Evolutionary conservation across 768 basidiomycete species (phyloP), one percentile per base, ranked within the genome.

Genomic region (Hericium coralloides): DNA sequence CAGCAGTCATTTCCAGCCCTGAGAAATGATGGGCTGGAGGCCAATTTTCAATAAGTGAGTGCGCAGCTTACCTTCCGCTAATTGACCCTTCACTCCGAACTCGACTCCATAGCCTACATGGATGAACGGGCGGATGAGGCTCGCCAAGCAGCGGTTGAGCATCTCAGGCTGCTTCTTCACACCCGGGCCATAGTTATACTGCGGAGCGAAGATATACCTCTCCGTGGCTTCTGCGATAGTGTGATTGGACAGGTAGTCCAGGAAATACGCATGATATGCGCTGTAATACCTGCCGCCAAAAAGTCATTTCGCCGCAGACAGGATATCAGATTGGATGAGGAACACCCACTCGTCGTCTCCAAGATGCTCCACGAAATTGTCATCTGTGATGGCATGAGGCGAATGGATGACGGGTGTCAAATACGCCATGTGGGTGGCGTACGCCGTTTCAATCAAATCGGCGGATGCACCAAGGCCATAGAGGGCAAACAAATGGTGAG

Each of bases 111-210:
- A 79, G 14, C 83, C 85, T 2, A 70, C 60, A 61, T 87, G 83
- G 48, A 89, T 87, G 45, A 87, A 56, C 0, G 86, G 81, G 62
- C 89, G 87, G 5, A 88, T 23, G 6, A 85, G 63, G 2, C 82
- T 83, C 1, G 74, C 73, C 15, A 84, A 38, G 59, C 83, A 76
- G 12, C 85, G 77, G 47, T 73, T 74, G 14, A 87, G 63, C 82
- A 88, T 83, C 58, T 75, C 69, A 0, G 81, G 81, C 25, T 79
- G 74, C 48, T 58, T 59, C 25, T 64, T 63, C 18, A 53, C 60
- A 22, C 55, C 60, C 0, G 64, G 59, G 12, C 68, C 72, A 48
- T 76, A 69, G 56, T 86, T 87, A 52, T 72, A 77, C 45, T 74
- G 68, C 5, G 61, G 55, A 17, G 82, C 80, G 62, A 89, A 84